These are phyloP conservation scores for Leishmania tropica DNA, from an alignment of 208 protist genomes.

Conservation along the genomic window DNA sequence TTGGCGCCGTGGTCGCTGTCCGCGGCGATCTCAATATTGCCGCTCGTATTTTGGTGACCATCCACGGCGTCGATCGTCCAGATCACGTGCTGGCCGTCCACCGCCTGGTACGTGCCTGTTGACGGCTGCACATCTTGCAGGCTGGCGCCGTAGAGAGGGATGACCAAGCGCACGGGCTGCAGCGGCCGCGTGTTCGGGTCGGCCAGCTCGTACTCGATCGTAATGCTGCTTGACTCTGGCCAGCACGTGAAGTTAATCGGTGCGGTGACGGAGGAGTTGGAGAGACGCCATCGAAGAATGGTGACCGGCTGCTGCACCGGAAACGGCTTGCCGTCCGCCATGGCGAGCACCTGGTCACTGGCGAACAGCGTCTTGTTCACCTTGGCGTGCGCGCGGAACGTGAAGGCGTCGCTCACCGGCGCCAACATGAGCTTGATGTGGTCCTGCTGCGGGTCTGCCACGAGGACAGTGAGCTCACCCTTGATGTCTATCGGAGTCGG, in stretches of 20 bases:
- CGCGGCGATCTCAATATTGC: constrained; percentile 75
- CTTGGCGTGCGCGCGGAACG: constrained; percentile 86
- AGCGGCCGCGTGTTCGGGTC: constrained; percentile 43
- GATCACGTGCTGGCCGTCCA: constrained; percentile 36
- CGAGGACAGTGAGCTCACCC: constrained; percentile 75
- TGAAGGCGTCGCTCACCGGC: constrained; percentile 60
- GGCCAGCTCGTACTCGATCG: constrained; percentile 84
- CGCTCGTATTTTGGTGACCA: constrained; percentile 42
- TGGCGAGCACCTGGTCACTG: constrained; percentile 71
- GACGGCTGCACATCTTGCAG: constrained; percentile 46
- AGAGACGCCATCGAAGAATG: constrained; percentile 74
- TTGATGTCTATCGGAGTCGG: constrained; percentile 55
- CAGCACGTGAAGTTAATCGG: constrained; percentile 86
- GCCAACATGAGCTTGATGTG: constrained; percentile 60
- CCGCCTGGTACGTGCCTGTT: constrained; percentile 41
- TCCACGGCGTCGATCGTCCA: constrained; percentile 76
- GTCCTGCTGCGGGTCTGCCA: constrained; percentile 63
- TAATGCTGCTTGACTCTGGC: constrained; percentile 67
- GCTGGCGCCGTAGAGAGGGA: constrained; percentile 63
- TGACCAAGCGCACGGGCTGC: constrained; percentile 49
- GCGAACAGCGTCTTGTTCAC: constrained; percentile 86
- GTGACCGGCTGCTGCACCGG: constrained; percentile 81
- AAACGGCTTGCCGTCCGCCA: constrained; percentile 79
- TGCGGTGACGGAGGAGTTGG: constrained; percentile 27
- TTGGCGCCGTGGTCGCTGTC: constrained; percentile 22